Evolutionary conservation across 768 basidiomycete species (phyloP).

Genomic region (Lactarius indigo): DNA sequence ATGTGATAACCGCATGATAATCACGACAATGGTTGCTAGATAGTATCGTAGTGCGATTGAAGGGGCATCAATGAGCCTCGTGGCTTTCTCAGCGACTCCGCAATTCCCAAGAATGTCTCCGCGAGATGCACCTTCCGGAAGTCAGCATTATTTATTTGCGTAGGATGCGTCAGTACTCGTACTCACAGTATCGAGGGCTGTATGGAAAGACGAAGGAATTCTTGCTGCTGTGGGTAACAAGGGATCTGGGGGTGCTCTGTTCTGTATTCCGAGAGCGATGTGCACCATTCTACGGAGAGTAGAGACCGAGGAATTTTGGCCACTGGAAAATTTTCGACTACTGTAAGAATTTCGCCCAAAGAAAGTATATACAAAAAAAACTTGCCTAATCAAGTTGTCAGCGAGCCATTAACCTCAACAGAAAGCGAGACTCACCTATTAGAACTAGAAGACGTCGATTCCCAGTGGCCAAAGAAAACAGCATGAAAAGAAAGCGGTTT

Average conservation of each 20-base stretch:
- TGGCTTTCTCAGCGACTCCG: slow-evolving; percentile 55
- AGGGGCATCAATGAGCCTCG: slow-evolving; percentile 43
- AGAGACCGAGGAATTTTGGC: slow-evolving; percentile 11
- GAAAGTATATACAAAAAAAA: background rate
- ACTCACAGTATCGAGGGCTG: slow-evolving; percentile 51
- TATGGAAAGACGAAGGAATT: slow-evolving; percentile 45
- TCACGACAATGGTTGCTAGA: background rate
- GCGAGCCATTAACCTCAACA: background rate
- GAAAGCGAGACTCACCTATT: background rate
- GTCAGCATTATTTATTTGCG: background rate
- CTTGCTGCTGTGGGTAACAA: slow-evolving; percentile 30
- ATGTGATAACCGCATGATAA: too few species aligned
- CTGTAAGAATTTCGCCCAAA: background rate
- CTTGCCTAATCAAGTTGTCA: background rate
- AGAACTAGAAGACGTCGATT: background rate
- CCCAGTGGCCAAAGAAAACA: slow-evolving; percentile 48
- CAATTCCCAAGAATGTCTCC: slow-evolving; percentile 55
- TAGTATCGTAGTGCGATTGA: too few species aligned
- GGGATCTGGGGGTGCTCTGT: slow-evolving; percentile 40
- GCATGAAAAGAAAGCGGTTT: slow-evolving; percentile 56
- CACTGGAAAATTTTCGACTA: background rate
- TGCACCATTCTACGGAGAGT: slow-evolving; percentile 47
- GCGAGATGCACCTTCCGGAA: slow-evolving; percentile 46
- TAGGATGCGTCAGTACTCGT: slow-evolving; percentile 19
- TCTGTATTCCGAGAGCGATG: slow-evolving; percentile 49